Evolutionary conservation across 2,329 filamentous ascomycete genomes (phyloP).

Genomic region (Didymella segeticola): DNA sequence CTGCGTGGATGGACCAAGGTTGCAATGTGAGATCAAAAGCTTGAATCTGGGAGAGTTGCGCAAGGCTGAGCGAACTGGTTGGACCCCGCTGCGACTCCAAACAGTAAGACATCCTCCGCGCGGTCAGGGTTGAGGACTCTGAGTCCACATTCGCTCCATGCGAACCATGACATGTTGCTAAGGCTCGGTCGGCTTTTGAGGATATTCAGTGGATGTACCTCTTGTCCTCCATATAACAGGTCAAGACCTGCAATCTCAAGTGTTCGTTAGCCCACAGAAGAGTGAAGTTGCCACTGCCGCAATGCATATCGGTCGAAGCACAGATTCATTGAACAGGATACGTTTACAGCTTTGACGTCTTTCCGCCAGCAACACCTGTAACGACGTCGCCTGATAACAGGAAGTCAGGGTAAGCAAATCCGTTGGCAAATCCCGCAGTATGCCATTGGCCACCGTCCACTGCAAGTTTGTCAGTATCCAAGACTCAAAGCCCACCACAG

Average conservation of each 20-base stretch:
- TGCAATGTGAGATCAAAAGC: conserved; percentile 10
- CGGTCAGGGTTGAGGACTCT: not conserved
- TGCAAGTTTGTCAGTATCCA: conserved; percentile 27
- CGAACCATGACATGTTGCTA: not conserved
- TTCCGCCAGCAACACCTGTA: conserved; percentile 64
- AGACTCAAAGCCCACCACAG: not conserved
- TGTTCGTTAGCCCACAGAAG: not conserved
- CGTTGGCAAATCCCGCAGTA: conserved; percentile 45
- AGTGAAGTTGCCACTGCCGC: not conserved
- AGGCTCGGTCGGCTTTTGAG: not conserved
- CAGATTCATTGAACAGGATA: not conserved
- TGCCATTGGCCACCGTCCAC: conserved; percentile 64
- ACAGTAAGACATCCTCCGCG: not conserved
- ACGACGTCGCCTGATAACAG: conserved; percentile 61
- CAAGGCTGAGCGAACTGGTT: not conserved
- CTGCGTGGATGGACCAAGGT: not conserved
- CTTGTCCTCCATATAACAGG: not conserved
- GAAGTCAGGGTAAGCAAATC: conserved; percentile 65
- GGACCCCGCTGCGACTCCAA: not conserved
- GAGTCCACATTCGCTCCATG: not conserved
- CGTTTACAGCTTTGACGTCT: conserved; percentile 61
- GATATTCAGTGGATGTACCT: not conserved
- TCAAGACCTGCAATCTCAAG: not conserved
- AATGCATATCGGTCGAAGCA: not conserved
- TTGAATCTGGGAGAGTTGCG: not conserved